A percentile compares a stretch with the other conserved stretches of the same genome.
Evolutionary conservation across 75 land plant species (phyloP).

Genomic region (Adiantum capillusveneris): DNA sequence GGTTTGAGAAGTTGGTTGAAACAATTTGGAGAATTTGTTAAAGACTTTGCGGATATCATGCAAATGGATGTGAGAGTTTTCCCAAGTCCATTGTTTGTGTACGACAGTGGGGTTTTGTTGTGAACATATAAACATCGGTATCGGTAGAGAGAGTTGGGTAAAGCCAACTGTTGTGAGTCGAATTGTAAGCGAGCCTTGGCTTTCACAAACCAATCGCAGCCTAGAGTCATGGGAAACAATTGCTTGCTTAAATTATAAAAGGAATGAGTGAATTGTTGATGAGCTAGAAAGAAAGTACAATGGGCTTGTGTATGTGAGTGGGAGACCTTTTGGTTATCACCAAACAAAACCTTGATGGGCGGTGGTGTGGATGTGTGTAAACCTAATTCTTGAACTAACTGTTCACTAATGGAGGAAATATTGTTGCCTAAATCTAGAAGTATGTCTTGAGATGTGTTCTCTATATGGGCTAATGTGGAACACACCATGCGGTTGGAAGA

Average conservation of each 20-base stretch:
- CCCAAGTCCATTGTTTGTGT: background rate
- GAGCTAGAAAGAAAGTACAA: background rate
- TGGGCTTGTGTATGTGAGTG: background rate
- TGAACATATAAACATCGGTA: background rate
- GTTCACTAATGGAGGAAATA: background rate
- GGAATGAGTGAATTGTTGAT: background rate
- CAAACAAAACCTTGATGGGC: background rate
- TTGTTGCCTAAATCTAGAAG: background rate
- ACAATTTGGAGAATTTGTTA: background rate
- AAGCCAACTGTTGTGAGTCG: background rate
- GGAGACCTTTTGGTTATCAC: background rate
- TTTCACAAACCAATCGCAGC: conserved; percentile 2
- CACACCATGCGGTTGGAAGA: conserved; percentile 1
- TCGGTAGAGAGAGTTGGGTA: background rate
- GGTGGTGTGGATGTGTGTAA: background rate
- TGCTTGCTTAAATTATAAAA: background rate
- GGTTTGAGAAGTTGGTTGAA: background rate
- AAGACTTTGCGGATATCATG: background rate
- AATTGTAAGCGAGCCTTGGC: background rate
- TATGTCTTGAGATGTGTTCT: background rate
- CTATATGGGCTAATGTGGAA: background rate
- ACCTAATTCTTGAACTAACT: background rate
- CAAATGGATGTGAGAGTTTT: background rate
- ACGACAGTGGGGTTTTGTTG: background rate
- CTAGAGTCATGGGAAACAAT: conserved; percentile 2